Evolutionary conservation across 2,329 filamentous ascomycete species (phyloP).

Genomic region (Graphilbum sp.): DNA sequence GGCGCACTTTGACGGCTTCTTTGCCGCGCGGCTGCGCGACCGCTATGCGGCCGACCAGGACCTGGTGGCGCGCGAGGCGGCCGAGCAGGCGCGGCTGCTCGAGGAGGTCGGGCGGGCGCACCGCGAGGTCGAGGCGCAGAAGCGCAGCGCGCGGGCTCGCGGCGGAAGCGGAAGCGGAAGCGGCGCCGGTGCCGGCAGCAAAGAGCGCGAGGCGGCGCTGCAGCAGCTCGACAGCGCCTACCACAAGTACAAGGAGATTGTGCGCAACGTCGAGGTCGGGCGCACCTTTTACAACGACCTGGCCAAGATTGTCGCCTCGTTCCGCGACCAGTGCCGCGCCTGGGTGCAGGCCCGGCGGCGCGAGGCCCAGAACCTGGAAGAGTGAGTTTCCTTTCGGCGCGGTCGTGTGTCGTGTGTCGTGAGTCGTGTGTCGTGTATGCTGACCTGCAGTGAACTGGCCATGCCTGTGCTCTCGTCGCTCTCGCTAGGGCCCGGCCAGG

Average conservation of each 20-base stretch:
- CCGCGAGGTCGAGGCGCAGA: slow-evolving; percentile 56
- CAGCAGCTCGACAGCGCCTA: slow-evolving; percentile 85
- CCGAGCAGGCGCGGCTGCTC: slow-evolving; percentile 60
- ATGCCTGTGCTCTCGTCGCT: slow-evolving; percentile 34
- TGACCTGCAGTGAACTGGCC: slow-evolving; percentile 26
- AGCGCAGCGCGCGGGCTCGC: slow-evolving; percentile 44
- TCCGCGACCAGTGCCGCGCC: slow-evolving; percentile 58
- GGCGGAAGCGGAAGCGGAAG: slow-evolving; percentile 34
- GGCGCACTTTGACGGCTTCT: slow-evolving; percentile 82
- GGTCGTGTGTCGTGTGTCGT: too few species aligned
- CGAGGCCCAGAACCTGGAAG: slow-evolving; percentile 65
- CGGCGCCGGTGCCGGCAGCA: too few species aligned
- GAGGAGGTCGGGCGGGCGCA: slow-evolving; percentile 59
- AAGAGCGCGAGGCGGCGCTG: slow-evolving; percentile 68
- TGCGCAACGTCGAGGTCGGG: slow-evolving; percentile 78
- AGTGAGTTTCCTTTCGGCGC: slow-evolving; percentile 30
- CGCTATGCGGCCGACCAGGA: slow-evolving; percentile 68
- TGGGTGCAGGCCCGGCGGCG: slow-evolving; percentile 70
- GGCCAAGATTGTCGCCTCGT: slow-evolving; percentile 66
- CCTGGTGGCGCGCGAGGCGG: slow-evolving; percentile 51
- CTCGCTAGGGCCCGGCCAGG: slow-evolving; percentile 14
- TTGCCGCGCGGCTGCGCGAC: slow-evolving; percentile 59
- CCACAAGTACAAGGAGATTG: slow-evolving; percentile 90
- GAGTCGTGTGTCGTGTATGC: slow-evolving; percentile 1
- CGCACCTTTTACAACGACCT: slow-evolving; percentile 96